These are phyloP conservation scores for Phylloporus sp. DNA, from an alignment of 1,284 basidiomycete species.

Conservation along the genomic window DNA sequence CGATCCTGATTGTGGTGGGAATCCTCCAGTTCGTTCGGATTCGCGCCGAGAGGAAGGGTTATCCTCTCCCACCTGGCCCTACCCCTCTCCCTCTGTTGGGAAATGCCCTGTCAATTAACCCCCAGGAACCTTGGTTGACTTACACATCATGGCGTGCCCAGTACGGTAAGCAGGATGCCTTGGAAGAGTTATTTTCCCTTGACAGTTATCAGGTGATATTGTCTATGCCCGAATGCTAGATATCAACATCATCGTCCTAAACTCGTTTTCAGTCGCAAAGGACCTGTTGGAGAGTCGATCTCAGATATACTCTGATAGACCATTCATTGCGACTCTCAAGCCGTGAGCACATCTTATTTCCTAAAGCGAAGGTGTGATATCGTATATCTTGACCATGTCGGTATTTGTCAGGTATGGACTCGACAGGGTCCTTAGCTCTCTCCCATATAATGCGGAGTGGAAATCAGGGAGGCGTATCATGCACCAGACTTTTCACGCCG, in stretches of 20 bases:
- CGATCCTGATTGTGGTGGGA: neutral
- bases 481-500: conserved; percentile 2
- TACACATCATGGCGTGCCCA: neutral
- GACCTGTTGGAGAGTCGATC: neutral
- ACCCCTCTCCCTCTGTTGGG: conserved; percentile 2
- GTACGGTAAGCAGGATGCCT: neutral
- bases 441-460: conserved; percentile 1
- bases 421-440: neutral
- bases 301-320: neutral
- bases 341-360: neutral
- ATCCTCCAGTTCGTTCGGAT: neutral
- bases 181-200: neutral
- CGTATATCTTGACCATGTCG: neutral
- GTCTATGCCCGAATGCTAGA: conserved; percentile 1
- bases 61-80: conserved; percentile 3
- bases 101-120: conserved; percentile 4
- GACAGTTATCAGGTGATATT: neutral
- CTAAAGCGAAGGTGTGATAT: no score
- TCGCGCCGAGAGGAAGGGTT: conserved; percentile 1
- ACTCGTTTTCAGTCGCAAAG: neutral
- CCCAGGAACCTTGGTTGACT: neutral
- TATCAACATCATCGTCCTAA: neutral
- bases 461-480: conserved; percentile 1
- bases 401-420: neutral
- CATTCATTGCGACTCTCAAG: neutral